Conservation (phyloP, 805 yeast species). For the Debaryomyces hansenii region DNA sequence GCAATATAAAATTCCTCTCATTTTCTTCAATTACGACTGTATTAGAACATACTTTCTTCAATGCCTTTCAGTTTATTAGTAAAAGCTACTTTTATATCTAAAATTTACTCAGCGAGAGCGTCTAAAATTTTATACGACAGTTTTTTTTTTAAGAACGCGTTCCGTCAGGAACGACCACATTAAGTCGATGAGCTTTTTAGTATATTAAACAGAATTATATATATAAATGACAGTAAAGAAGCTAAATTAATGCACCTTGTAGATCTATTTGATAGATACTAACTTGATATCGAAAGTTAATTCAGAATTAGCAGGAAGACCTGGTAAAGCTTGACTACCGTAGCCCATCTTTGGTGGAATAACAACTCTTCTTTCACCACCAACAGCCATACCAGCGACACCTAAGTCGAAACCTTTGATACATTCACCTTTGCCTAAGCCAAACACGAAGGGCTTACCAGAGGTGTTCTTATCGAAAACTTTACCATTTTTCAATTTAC, state of each 20-base stretch:
- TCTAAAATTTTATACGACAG: conserved; percentile 11
- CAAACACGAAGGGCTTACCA: conserved; percentile 93
- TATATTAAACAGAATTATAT: neutral
- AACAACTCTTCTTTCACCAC: conserved; percentile 97
- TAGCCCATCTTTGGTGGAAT: conserved; percentile 97
- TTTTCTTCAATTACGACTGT: neutral
- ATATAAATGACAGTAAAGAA: neutral
- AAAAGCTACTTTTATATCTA: neutral
- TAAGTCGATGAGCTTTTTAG: neutral
- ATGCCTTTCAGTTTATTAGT: neutral
- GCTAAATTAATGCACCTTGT: neutral
- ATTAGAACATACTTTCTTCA: neutral
- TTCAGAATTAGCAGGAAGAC: conserved; percentile 96
- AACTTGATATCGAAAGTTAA: conserved; percentile 95
- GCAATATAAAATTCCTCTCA: neutral
- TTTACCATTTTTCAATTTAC: conserved; percentile 95
- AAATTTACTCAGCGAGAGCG: conserved; percentile 22
- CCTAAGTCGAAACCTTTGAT: conserved; percentile 99
- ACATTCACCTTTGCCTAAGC: conserved; percentile 95
- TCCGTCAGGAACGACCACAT: too few species aligned
- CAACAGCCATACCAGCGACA: conserved; percentile 97
- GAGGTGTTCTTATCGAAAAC: conserved; percentile 95
- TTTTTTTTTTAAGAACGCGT: neutral
- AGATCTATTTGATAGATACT: conserved; percentile 73
- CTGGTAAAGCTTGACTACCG: conserved; percentile 92